These are phyloP conservation scores for Lachnellula cervina DNA, from an alignment of 2,329 filamentous ascomycete genomes.

Conservation along the genomic window DNA sequence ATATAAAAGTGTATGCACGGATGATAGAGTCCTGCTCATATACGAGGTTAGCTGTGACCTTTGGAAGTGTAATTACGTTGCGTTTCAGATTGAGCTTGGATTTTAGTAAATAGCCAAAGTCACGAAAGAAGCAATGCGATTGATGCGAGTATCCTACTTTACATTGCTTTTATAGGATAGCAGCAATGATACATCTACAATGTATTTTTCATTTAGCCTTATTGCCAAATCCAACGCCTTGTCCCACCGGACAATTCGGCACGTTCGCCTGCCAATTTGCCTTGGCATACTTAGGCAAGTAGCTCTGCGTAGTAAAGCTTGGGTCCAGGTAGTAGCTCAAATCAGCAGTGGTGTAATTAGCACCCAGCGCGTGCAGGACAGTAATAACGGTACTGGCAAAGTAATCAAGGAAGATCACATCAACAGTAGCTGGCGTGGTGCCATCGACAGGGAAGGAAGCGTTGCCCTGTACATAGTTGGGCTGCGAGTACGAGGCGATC, in stretches of 20 bases:
- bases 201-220: not conserved
- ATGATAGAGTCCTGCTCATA: too few relatives aligned
- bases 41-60: not conserved
- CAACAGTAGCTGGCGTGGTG: constrained; percentile 62
- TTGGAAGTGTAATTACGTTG: too few relatives aligned
- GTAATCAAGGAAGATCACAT: constrained; percentile 87
- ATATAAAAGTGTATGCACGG: too few relatives aligned
- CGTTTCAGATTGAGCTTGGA: too few relatives aligned
- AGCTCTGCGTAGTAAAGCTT: constrained; percentile 29
- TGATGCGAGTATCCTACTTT: too few relatives aligned
- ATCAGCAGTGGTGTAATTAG: constrained; percentile 27
- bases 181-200: too few relatives aligned
- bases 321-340: constrained; percentile 29
- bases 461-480: constrained; percentile 74
- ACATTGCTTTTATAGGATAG: too few relatives aligned
- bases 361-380: constrained; percentile 53
- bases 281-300: constrained; percentile 32
- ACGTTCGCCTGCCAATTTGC: constrained; percentile 25
- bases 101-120: too few relatives aligned
- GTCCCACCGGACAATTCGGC: constrained; percentile 26
- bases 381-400: constrained; percentile 73
- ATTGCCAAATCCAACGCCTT: constrained; percentile 19
- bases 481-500: constrained; percentile 69
- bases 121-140: too few relatives aligned
- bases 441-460: constrained; percentile 52